Evolutionary conservation across 192 early-diverging fungal genomes (phyloP).

Genomic region (Spinellus fusiger): DNA sequence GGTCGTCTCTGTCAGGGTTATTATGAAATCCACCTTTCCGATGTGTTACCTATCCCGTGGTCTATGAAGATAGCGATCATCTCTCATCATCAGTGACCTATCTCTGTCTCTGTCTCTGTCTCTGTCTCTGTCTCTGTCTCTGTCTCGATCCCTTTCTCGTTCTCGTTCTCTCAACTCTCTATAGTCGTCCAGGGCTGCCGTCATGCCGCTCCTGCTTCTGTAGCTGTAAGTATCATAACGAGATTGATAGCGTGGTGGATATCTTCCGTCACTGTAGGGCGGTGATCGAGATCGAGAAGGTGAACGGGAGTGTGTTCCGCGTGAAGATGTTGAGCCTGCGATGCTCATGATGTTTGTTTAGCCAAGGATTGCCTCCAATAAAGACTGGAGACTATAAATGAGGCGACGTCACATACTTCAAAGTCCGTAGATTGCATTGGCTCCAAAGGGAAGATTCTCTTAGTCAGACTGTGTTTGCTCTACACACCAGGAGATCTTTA

Average conservation of each 20-base stretch:
- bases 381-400: no score
- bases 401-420: no score
- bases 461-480: no score
- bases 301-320: slow-evolving; percentile 26
- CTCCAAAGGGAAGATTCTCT: no score
- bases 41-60: slow-evolving; percentile 21
- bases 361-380: background rate
- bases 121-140: slow-evolving; percentile 22
- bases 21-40: background rate
- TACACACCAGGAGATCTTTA: no score
- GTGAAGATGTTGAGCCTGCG: slow-evolving; percentile 31
- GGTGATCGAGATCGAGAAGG: slow-evolving; percentile 33
- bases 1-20: slow-evolving; percentile 12
- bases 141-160: slow-evolving; percentile 18
- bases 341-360: slow-evolving; percentile 23
- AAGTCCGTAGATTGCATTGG: no score
- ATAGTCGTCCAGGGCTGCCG: slow-evolving; percentile 27
- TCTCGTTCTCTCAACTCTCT: slow-evolving; percentile 30
- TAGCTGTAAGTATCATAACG: slow-evolving; percentile 29
- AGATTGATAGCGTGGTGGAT: slow-evolving; percentile 24
- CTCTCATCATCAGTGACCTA: slow-evolving; percentile 23
- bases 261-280: slow-evolving; percentile 28
- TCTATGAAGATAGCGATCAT: slow-evolving; percentile 20
- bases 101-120: slow-evolving; percentile 19
- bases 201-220: slow-evolving; percentile 16